A percentile compares a stretch with the other conserved stretches of the same genome.
Conservation (phyloP, 2,329 filamentous ascomycete species). For the Aspergillus aculeatinus region DNA sequence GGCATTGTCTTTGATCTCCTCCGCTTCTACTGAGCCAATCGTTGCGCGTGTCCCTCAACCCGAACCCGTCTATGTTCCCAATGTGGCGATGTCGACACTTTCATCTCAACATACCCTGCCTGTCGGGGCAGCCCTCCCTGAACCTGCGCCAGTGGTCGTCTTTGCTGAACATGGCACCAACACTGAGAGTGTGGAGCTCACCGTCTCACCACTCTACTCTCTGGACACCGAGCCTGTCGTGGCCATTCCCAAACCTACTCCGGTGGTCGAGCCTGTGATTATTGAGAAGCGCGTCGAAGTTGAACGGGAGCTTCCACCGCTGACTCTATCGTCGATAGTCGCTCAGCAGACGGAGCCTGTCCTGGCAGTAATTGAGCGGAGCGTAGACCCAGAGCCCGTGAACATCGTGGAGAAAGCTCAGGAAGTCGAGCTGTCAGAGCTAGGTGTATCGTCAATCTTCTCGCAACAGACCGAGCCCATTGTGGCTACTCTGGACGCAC, state of each 20-base stretch:
- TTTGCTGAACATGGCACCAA: conserved; percentile 20
- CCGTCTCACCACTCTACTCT: conserved; percentile 35
- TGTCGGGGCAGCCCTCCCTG: conserved; percentile 21
- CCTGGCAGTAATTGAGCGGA: neutral
- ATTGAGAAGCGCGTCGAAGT: neutral
- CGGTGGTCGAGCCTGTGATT: neutral
- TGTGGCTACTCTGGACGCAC: conserved; percentile 18
- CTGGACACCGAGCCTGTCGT: conserved; percentile 29
- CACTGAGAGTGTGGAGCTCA: conserved; percentile 17
- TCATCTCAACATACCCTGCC: conserved; percentile 23
- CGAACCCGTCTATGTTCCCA: conserved; percentile 21
- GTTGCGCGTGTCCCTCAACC: conserved; percentile 23
- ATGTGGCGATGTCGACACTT: conserved; percentile 23
- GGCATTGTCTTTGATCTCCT: conserved; percentile 36
- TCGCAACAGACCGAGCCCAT: conserved; percentile 32
- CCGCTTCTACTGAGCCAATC: conserved; percentile 27
- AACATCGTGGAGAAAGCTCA: too few relatives aligned
- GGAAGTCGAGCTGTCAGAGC: conserved; percentile 7
- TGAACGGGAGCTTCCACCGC: conserved; percentile 14
- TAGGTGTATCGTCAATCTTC: conserved; percentile 35
- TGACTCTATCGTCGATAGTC: conserved; percentile 31
- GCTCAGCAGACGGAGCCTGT: conserved; percentile 34
- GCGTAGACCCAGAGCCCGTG: neutral
- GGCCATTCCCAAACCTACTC: conserved; percentile 17
- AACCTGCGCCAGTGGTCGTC: conserved; percentile 18